Conservation (phyloP, 1,284 basidiomycete genomes). For the Fistulinella cinereoalba region DNA sequence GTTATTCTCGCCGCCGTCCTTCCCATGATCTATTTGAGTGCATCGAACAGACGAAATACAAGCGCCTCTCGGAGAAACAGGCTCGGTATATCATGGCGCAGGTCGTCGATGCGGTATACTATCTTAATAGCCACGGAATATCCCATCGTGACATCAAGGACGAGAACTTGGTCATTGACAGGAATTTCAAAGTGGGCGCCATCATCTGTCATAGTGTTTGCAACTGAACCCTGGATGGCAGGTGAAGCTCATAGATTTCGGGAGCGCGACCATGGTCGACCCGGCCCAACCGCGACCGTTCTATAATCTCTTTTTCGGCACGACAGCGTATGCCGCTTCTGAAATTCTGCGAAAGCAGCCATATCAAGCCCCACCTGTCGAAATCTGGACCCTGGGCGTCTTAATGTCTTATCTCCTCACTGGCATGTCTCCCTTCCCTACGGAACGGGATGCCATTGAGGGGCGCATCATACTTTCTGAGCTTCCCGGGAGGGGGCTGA, state of each 20-base stretch:
- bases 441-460: slow-evolving; percentile 63
- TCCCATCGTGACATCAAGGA: slow-evolving; percentile 93
- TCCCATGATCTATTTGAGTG: slow-evolving; percentile 93
- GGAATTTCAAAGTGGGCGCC: slow-evolving; percentile 56
- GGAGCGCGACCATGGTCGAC: slow-evolving; percentile 80
- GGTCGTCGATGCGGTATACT: slow-evolving; percentile 81
- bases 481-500: slow-evolving; percentile 37
- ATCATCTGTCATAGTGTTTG: not conserved
- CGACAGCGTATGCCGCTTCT: slow-evolving; percentile 74
- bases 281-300: slow-evolving; percentile 61
- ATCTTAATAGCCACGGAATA: slow-evolving; percentile 75
- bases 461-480: slow-evolving; percentile 47
- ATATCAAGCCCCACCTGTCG: slow-evolving; percentile 76
- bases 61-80: slow-evolving; percentile 74
- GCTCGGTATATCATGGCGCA: slow-evolving; percentile 84
- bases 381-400: slow-evolving; percentile 92
- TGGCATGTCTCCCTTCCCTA: slow-evolving; percentile 82
- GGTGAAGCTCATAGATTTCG: slow-evolving; percentile 94
- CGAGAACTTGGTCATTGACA: slow-evolving; percentile 87
- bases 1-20: slow-evolving; percentile 67
- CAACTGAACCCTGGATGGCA: slow-evolving; percentile 29
- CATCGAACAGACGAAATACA: slow-evolving; percentile 81
- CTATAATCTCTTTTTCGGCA: slow-evolving; percentile 78
- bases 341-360: slow-evolving; percentile 78
- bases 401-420: slow-evolving; percentile 84